Evolutionary conservation across 768 basidiomycete genomes (phyloP).

Genomic region (Amanita polypyramis): DNA sequence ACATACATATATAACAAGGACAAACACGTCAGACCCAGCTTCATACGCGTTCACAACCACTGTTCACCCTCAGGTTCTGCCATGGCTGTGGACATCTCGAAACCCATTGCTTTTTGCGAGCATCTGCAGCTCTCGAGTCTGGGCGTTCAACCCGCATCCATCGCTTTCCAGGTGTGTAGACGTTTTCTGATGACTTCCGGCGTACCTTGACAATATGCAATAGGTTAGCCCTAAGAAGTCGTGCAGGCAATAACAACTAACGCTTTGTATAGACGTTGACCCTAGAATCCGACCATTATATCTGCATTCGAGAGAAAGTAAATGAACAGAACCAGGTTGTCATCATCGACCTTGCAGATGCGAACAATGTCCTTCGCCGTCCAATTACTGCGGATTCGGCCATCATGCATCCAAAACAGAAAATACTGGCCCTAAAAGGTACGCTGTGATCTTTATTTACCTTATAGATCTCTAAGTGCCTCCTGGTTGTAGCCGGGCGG

Average conservation of each 20-base stretch:
- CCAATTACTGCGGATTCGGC: constrained; percentile 98
- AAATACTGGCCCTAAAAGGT: constrained; percentile 95
- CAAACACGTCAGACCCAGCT: not conserved
- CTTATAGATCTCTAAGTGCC: constrained; percentile 6
- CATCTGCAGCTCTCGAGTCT: constrained; percentile 92
- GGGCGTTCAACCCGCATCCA: constrained; percentile 92
- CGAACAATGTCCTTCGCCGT: constrained; percentile 92
- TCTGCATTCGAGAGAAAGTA: constrained; percentile 94
- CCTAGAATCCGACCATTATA: constrained; percentile 95
- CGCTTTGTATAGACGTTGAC: constrained; percentile 61
- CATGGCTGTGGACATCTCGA: constrained; percentile 43
- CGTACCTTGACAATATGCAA: constrained; percentile 12
- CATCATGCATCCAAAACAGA: constrained; percentile 95
- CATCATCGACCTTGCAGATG: constrained; percentile 95
- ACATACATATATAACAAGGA: not conserved
- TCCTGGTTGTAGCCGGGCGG: constrained; percentile 57
- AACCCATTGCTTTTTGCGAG: constrained; percentile 85
- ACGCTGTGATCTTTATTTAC: constrained; percentile 15
- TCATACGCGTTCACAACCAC: not conserved
- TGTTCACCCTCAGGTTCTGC: constrained; percentile 24
- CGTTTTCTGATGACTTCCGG: constrained; percentile 20
- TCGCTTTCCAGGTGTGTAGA: constrained; percentile 83
- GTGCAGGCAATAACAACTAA: not conserved
- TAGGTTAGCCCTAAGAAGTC: constrained; percentile 20
- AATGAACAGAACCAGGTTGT: constrained; percentile 96